Evolutionary conservation across 169 alveolate genomes (phyloP).

Genomic region (Plasmodium sp.): DNA sequence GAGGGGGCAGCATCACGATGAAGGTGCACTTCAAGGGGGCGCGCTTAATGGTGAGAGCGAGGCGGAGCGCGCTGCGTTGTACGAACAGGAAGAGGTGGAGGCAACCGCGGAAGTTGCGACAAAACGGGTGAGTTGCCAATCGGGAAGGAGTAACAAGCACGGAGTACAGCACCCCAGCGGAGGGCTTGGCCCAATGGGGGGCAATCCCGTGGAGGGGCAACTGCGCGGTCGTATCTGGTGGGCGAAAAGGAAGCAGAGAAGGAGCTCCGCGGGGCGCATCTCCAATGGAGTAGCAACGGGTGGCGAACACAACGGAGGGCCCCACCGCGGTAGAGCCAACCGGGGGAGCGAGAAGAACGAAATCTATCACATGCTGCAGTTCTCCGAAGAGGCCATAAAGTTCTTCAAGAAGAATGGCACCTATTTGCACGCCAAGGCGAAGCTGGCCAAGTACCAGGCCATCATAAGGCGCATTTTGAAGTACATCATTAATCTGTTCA

Average conservation of each 20-base stretch:
- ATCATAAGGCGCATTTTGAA: constrained; percentile 56
- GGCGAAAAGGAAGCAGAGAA: neutral
- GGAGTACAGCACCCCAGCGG: neutral
- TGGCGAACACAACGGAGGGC: neutral
- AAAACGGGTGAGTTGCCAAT: neutral
- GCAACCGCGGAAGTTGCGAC: neutral
- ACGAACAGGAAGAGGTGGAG: neutral
- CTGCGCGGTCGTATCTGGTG: neutral
- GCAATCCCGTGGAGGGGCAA: neutral
- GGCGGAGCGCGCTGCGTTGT: neutral
- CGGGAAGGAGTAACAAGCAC: neutral
- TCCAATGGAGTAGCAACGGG: neutral
- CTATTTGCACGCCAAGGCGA: constrained; percentile 33
- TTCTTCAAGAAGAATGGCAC: constrained; percentile 52
- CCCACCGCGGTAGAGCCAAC: neutral
- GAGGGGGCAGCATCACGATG: neutral
- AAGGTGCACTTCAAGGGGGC: neutral
- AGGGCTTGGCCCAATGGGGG: neutral
- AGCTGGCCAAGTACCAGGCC: constrained; percentile 43
- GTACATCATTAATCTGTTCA: constrained; percentile 49
- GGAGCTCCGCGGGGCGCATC: neutral
- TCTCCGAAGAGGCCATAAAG: constrained; percentile 66
- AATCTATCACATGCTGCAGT: constrained; percentile 48
- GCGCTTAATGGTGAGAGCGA: neutral
- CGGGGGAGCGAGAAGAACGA: constrained; percentile 17